phyloP scores from a whole-genome alignment of 163 green algal genomes.

The Scenedesmus sp. region DNA sequence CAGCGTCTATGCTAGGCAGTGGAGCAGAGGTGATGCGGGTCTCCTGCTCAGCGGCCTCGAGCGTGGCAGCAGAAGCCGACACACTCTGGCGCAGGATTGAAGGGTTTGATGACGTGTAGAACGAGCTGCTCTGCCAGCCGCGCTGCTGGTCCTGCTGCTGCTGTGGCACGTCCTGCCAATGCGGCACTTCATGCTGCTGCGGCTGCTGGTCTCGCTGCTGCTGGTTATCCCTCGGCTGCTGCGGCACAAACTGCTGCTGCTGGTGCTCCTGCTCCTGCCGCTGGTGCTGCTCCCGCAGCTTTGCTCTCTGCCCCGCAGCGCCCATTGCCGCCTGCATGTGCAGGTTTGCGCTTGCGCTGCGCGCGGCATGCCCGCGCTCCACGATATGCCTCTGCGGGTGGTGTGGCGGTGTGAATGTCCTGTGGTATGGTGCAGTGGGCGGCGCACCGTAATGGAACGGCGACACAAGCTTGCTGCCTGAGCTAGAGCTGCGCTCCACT shows the following conservation, averaged over 20 bases:
- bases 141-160: background rate
- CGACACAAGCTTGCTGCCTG: background rate
- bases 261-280: background rate
- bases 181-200: background rate
- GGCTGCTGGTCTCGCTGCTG: background rate
- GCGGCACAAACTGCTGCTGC: background rate
- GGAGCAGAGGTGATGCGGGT: background rate
- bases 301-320: background rate
- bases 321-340: background rate
- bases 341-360: background rate
- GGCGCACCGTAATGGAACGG: background rate
- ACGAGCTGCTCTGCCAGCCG: background rate
- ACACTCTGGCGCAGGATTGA: background rate
- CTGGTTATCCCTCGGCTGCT: background rate
- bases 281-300: slow-evolving; percentile 4
- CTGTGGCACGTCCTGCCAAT: background rate
- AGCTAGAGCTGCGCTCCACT: background rate
- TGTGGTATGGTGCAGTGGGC: background rate
- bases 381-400: background rate
- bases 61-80: background rate
- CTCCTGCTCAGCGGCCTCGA: background rate
- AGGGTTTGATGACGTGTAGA: background rate
- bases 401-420: background rate
- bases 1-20: background rate
- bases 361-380: background rate